A percentile compares a stretch with the other conserved stretches of the same genome.
Conservation (phyloP, 2,329 filamentous ascomycete genomes). For the Xylariaceae sp. region DNA sequence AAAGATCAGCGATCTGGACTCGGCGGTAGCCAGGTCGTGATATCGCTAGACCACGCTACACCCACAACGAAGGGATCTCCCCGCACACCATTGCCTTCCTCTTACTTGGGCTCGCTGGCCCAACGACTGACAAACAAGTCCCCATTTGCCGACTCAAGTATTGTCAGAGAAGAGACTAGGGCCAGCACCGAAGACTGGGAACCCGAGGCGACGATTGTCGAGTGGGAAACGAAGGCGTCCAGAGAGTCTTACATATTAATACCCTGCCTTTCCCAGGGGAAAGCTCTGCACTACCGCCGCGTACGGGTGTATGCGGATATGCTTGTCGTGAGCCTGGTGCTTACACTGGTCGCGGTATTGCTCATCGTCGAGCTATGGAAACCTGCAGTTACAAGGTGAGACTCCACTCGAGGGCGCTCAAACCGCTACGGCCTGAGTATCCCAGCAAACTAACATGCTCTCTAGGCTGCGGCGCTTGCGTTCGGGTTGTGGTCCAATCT, state of each 20-base stretch:
- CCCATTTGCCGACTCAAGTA: constrained; percentile 25
- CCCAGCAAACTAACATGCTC: neutral
- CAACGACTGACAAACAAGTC: constrained; percentile 17
- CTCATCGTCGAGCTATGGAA: constrained; percentile 23
- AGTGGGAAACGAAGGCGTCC: constrained; percentile 26
- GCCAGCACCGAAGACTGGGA: constrained; percentile 20
- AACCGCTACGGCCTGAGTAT: too few species aligned
- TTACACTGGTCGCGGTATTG: constrained; percentile 18
- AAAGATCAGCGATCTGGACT: constrained; percentile 2
- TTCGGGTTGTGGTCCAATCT: constrained; percentile 20
- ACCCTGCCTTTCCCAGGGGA: constrained; percentile 22
- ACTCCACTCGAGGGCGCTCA: neutral
- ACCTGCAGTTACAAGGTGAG: constrained; percentile 22
- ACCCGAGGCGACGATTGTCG: constrained; percentile 24
- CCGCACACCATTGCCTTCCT: constrained; percentile 12
- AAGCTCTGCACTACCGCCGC: constrained; percentile 21
- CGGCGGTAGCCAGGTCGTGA: neutral
- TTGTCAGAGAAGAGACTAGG: constrained; percentile 26
- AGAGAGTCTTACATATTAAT: constrained; percentile 24
- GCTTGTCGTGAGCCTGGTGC: constrained; percentile 21
- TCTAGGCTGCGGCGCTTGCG: constrained; percentile 17
- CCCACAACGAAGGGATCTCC: constrained; percentile 1
- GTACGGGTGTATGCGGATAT: constrained; percentile 25
- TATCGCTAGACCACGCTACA: neutral
- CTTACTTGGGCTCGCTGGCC: constrained; percentile 18